phyloP scores from a whole-genome alignment of 768 basidiomycete species.

The Pseudohyphozyma bogoriensis region DNA sequence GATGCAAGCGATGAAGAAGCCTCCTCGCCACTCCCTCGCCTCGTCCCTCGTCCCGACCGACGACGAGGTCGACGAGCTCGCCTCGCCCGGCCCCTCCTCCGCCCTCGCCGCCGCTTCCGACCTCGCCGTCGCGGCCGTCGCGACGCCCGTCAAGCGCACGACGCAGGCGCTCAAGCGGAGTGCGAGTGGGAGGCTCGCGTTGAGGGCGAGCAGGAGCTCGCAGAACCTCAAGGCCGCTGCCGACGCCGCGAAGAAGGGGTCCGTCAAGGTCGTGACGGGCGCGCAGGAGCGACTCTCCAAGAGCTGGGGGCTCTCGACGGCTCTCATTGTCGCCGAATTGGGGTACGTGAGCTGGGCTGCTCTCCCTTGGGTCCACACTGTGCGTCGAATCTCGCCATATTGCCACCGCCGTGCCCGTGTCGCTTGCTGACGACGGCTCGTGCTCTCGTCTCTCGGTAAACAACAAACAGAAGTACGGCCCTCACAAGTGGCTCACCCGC shows the following conservation, averaged over 20 bases:
- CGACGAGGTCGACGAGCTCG: too few species aligned
- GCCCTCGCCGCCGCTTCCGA: too few species aligned
- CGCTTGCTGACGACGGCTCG: too few species aligned
- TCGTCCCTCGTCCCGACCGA: too few species aligned
- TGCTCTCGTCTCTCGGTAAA: background rate
- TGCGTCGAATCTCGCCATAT: background rate
- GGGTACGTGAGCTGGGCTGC: constrained; percentile 12
- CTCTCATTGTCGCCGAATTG: constrained; percentile 7
- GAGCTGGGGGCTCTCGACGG: constrained; percentile 12
- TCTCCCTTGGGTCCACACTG: constrained; percentile 16
- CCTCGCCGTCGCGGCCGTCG: too few species aligned
- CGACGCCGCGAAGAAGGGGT: background rate
- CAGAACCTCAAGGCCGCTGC: background rate
- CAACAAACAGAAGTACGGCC: constrained; percentile 9
- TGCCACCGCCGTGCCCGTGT: background rate
- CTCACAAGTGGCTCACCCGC: constrained; percentile 10
- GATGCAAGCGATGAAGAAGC: too few species aligned
- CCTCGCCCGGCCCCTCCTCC: too few species aligned
- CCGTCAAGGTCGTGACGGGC: constrained; percentile 1
- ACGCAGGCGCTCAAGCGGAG: too few species aligned
- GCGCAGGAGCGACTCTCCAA: constrained; percentile 13
- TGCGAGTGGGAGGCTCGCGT: too few species aligned
- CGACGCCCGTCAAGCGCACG: too few species aligned
- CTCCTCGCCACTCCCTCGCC: too few species aligned
- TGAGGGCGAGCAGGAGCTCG: background rate